Evolutionary conservation across 2,329 filamentous ascomycete species (phyloP).

Genomic region (Xylaria sp.): DNA sequence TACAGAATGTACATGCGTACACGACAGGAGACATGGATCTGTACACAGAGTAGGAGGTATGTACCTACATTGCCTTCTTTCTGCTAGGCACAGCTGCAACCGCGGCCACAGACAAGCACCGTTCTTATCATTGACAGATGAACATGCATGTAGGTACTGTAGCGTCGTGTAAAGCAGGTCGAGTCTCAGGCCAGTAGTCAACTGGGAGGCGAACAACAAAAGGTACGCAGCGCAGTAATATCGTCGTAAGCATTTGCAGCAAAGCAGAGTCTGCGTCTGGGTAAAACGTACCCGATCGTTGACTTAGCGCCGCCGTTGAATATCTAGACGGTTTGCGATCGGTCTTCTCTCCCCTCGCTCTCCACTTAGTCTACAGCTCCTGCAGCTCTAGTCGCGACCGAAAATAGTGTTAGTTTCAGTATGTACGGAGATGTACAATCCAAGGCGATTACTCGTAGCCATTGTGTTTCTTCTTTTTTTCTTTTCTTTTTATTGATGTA

Average conservation of each 20-base stretch:
- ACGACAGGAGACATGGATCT: conserved; percentile 26
- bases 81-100: conserved; percentile 17
- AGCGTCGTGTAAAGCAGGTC: not conserved
- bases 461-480: conserved; percentile 8
- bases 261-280: not conserved
- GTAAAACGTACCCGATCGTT: conserved; percentile 9
- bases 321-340: conserved; percentile 21
- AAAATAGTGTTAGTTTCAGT: conserved; percentile 16
- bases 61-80: not conserved
- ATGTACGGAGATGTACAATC: conserved; percentile 14
- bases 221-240: not conserved
- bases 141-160: conserved; percentile 33
- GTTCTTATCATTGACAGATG: conserved; percentile 34
- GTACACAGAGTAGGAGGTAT: conserved; percentile 22
- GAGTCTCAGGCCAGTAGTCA: not conserved
- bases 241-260: not conserved
- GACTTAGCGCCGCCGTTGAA: conserved; percentile 19
- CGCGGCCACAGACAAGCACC: conserved; percentile 31
- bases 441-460: conserved; percentile 20
- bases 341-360: conserved; percentile 24
- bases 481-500: conserved; percentile 20
- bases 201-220: not conserved
- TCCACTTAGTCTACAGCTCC: conserved; percentile 29
- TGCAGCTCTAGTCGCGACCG: conserved; percentile 38
- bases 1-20: not conserved